phyloP scores from a whole-genome alignment of 129 eudicot species.

The Erigeron canadensis region DNA sequence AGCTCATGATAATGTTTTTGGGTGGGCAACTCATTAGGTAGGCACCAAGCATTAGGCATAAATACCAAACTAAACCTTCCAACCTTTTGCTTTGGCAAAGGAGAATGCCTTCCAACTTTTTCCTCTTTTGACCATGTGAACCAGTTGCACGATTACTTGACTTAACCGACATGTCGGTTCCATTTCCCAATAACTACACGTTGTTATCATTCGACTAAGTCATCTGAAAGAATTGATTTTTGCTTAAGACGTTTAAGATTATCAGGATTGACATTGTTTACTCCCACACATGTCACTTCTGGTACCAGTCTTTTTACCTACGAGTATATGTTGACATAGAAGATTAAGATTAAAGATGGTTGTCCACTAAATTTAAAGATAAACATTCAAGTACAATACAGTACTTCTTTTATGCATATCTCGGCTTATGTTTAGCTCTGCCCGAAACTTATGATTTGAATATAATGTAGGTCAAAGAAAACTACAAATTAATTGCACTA shows the following conservation, averaged over 20 bases:
- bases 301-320: too few species aligned
- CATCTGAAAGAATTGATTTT: background rate
- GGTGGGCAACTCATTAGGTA: slow-evolving; percentile 25
- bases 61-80: slow-evolving; percentile 25
- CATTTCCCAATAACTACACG: background rate
- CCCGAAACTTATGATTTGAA: background rate
- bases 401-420: too few species aligned
- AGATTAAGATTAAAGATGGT: too few species aligned
- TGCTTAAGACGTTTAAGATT: too few species aligned
- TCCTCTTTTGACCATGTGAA: slow-evolving; percentile 17
- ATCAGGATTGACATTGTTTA: too few species aligned
- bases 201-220: background rate
- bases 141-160: background rate
- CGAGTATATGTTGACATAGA: too few species aligned
- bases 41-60: slow-evolving; percentile 21
- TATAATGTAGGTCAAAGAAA: slow-evolving; percentile 16
- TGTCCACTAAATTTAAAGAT: too few species aligned
- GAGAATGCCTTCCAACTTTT: background rate
- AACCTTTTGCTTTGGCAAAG: background rate
- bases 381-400: too few species aligned
- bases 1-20: slow-evolving; percentile 29
- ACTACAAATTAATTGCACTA: slow-evolving; percentile 7
- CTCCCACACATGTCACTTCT: too few species aligned
- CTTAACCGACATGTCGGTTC: background rate
- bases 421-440: too few species aligned